Evolutionary conservation across 23 red algal genomes (phyloP).

Genomic region (Gracilariopsis chorda): DNA sequence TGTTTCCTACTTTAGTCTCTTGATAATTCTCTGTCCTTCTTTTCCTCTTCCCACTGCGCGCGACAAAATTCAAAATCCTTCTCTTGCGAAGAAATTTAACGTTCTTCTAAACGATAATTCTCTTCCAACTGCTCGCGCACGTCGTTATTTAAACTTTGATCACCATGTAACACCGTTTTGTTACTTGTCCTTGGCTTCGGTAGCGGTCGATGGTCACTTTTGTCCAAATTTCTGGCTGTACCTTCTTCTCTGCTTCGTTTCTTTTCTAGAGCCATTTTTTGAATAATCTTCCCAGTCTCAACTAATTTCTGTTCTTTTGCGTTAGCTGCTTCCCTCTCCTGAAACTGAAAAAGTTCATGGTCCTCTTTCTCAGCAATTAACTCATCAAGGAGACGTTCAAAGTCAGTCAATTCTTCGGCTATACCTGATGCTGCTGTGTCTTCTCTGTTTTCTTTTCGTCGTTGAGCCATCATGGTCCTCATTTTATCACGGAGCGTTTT

Average conservation of each 20-base stretch:
- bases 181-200: neutral
- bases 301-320: neutral
- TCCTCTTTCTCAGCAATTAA: constrained; percentile 3
- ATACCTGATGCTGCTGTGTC: neutral
- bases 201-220: no score
- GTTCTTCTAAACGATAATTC: neutral
- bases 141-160: neutral
- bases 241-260: neutral
- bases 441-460: neutral
- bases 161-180: neutral
- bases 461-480: neutral
- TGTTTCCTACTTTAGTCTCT: neutral
- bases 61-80: neutral
- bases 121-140: neutral
- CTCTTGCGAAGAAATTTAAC: neutral
- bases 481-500: neutral
- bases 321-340: neutral
- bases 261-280: neutral
- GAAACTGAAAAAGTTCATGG: neutral
- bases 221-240: neutral
- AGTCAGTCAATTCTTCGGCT: neutral
- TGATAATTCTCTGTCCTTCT: neutral
- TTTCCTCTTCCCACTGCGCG: neutral
- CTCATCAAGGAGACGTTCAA: neutral
- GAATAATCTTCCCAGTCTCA: neutral